A percentile compares a stretch with the other conserved stretches of the same genome.
Conservation (phyloP, 2,329 filamentous ascomycete genomes). For the Exserohilum rostratum region DNA sequence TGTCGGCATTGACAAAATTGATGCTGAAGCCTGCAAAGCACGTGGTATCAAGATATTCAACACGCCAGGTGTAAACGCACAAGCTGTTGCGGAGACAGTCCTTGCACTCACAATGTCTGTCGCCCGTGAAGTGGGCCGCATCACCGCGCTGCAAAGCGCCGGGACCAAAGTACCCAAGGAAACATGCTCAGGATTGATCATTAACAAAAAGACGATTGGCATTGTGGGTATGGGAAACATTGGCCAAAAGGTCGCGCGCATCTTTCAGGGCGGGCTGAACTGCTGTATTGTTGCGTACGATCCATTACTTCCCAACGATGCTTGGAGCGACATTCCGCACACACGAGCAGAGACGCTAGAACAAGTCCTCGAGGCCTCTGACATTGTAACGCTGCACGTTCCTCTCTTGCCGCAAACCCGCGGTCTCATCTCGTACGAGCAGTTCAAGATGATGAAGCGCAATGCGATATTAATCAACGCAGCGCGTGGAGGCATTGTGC, state of each 20-base stretch:
- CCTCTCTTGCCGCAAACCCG: constrained; percentile 33
- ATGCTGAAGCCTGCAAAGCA: constrained; percentile 48
- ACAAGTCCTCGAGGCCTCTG: constrained; percentile 17
- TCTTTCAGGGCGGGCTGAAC: constrained; percentile 46
- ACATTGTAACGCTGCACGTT: constrained; percentile 31
- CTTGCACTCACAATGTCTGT: constrained; percentile 47
- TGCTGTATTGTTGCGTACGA: constrained; percentile 51
- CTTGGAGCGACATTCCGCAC: constrained; percentile 36
- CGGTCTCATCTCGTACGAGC: constrained; percentile 37
- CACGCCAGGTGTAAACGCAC: constrained; percentile 55
- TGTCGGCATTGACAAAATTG: constrained; percentile 55
- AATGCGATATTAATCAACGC: constrained; percentile 55
- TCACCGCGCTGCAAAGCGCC: constrained; percentile 38
- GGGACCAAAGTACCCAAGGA: constrained; percentile 49
- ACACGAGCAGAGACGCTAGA: constrained; percentile 26
- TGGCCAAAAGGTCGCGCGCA: constrained; percentile 22
- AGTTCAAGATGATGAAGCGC: constrained; percentile 51
- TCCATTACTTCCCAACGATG: constrained; percentile 51
- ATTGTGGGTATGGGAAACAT: constrained; percentile 56
- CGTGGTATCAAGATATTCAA: constrained; percentile 55
- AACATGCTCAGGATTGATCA: constrained; percentile 50
- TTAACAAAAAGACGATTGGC: constrained; percentile 53
- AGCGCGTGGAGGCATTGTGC: constrained; percentile 56
- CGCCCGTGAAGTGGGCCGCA: constrained; percentile 29
- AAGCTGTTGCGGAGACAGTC: constrained; percentile 51